Evolutionary conservation across 108 stramenopile species (phyloP).

Genomic region (Cafeteria roenbergensis): DNA sequence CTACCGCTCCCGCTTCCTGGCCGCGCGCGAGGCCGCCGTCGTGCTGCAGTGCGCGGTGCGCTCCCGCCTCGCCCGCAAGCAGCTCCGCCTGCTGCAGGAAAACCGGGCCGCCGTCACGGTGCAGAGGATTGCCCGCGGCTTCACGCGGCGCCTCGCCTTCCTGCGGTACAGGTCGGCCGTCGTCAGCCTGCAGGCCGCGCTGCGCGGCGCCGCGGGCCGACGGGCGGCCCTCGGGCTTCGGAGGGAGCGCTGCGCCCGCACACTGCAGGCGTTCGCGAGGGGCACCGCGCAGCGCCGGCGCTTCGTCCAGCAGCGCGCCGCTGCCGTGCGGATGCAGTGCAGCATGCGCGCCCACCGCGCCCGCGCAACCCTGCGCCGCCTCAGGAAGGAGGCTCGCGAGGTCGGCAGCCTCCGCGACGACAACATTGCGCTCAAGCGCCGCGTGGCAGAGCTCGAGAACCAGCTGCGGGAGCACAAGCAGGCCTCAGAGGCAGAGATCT

Average conservation of each 20-base stretch:
- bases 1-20: slow-evolving; percentile 46
- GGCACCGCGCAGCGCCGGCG: slow-evolving; percentile 16
- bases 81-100: slow-evolving; percentile 40
- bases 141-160: slow-evolving; percentile 44
- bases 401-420: slow-evolving; percentile 3
- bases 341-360: slow-evolving; percentile 30
- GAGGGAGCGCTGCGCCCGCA: slow-evolving; percentile 44
- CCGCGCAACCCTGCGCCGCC: slow-evolving; percentile 31
- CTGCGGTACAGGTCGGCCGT: slow-evolving; percentile 43
- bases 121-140: slow-evolving; percentile 63
- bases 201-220: slow-evolving; percentile 46
- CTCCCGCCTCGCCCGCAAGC: slow-evolving; percentile 32
- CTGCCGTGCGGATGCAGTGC: slow-evolving; percentile 36
- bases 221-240: slow-evolving; percentile 12
- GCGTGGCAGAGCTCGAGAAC: slow-evolving; percentile 10
- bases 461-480: too few species aligned
- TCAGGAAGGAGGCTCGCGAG: slow-evolving; percentile 32
- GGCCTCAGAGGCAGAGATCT: too few species aligned
- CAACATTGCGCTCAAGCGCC: not conserved
- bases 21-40: slow-evolving; percentile 45
- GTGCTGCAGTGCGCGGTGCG: slow-evolving; percentile 61
- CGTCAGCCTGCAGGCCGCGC: slow-evolving; percentile 52
- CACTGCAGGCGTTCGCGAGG: slow-evolving; percentile 36
- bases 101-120: slow-evolving; percentile 60
- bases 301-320: not conserved